Base-by-base conservation (phyloP, 169 alveolate species). In the Plasmodium gonderi region DNA sequence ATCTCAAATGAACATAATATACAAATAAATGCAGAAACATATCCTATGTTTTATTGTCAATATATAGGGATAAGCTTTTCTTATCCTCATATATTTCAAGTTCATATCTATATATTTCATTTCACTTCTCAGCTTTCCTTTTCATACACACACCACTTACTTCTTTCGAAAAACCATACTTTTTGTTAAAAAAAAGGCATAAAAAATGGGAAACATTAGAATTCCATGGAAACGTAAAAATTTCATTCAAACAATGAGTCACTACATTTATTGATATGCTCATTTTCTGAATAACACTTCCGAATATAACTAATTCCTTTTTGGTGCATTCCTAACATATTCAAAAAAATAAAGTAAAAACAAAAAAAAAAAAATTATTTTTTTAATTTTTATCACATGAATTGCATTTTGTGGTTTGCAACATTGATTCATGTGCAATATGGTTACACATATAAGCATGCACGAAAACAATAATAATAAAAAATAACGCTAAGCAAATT, bases 251-350 rank as follows among this genome's bases (percentile, higher is more conserved):
- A 14, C 99, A 98, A 17, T 98, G 99, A 42, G 99, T 94, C 0
- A 99, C 97, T 87, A 98, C 98, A 67, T 98, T 95, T 45, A 96
- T 97, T 8, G 99, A 99, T 38, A 98, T 96, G 36, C 98, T 96
- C 54, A 98, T 96, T 78, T 97, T 98, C 80, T 97, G 95, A 60
- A 98, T 80, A 44, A 98, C 97, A 83, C 98, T 96, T 33, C 99
- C 99, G 36, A 98, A 95, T 64, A 98, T 98, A n/a, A 98, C 95
- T 23, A 99, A 99, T 94, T 98, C 99, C 96, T 98, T 98, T 49
- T 97, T 94, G 7, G 98, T 97, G 72, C 98, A 97, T 33, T 96
- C 97, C 97, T 95, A 77, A n/a, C 29, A 29, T 14, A 68, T 9
- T 6, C 44, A 92, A 44, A 76, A 17, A 14, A 26, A 0, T 79